Conservation (phyloP, 306 rosid genomes). For the Pyrus bretschneideri region DNA sequence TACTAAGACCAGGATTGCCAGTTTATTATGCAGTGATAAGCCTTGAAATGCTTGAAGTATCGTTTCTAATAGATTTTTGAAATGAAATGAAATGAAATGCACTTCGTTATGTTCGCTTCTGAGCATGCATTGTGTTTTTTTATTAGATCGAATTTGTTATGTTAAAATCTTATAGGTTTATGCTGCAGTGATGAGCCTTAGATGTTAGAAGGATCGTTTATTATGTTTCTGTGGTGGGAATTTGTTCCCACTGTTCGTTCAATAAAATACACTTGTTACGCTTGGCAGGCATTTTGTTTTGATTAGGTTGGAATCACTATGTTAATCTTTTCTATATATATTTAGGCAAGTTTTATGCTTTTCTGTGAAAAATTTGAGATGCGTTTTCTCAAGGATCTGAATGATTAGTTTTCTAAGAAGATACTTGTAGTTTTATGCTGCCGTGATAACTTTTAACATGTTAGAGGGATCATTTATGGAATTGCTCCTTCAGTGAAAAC, state of each 20-base stretch:
- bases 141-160: background rate
- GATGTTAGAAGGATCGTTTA: background rate
- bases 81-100: slow-evolving; percentile 25
- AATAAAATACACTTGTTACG: no score
- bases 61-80: slow-evolving; percentile 20
- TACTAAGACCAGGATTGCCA: background rate
- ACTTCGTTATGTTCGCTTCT: slow-evolving; percentile 61
- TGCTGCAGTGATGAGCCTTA: slow-evolving; percentile 5
- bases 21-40: slow-evolving; percentile 34
- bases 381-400: background rate
- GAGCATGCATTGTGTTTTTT: slow-evolving; percentile 11
- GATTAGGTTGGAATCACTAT: no score
- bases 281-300: no score
- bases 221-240: no score
- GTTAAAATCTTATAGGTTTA: background rate
- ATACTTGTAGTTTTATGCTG: background rate
- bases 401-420: background rate
- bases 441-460: background rate
- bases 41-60: slow-evolving; percentile 38
- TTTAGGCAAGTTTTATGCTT: background rate
- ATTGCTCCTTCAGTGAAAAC: slow-evolving; percentile 44
- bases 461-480: background rate
- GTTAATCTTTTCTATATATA: no score
- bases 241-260: no score
- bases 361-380: no score